Evolutionary conservation across 257 asterid genomes (phyloP), one percentile per base, ranked within the genome.

Genomic region (Verbena officinalis): DNA sequence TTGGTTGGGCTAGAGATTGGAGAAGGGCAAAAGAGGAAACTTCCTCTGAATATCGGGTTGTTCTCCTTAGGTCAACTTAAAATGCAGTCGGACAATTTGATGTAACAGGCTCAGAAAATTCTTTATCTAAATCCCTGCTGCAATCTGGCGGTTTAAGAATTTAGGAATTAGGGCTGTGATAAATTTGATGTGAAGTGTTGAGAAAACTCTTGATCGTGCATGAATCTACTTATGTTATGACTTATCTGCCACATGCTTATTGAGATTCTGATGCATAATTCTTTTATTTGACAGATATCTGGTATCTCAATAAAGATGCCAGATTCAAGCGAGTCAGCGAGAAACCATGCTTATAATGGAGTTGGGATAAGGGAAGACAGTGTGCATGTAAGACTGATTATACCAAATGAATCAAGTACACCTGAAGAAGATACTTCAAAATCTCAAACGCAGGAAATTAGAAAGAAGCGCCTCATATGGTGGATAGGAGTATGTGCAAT

Each of bases 361-460:
- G 59, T 45, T 64, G 78, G 70, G 59, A 65, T 38, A 34, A 75
- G 77, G 78, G 88, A 79, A 56, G 86, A 79, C 24, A 76, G 84
- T 55, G 95, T 82, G 77, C 83, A 75, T 53, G 86, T 73, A 30
- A 83, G 91, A 71, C 76, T 88, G 72, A 85, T 82, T 70, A 69
- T 77, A 52, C 78, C 86, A 9, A 62, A 77, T 71, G 89, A 74
- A 65, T 78, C 54, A 44, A 80, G 75, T 42, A 58, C 52, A 65
- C 53, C 62, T 36, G 92, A 75, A 75, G 68, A 62, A 33, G 75
- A 56, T 77, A 15, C 43, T 51, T 59, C 53, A 22, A 83, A 71
- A 64, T 69, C 79, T 57, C 73, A 54, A 75, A 24, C 69, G 27
- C 75, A 65, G 42, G 64, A 48, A 15, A n/a, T n/a, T n/a, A 74